These are phyloP conservation scores for Fagopyrum tataricum DNA, from an alignment of 148 eudicot species.

Conservation along the genomic window DNA sequence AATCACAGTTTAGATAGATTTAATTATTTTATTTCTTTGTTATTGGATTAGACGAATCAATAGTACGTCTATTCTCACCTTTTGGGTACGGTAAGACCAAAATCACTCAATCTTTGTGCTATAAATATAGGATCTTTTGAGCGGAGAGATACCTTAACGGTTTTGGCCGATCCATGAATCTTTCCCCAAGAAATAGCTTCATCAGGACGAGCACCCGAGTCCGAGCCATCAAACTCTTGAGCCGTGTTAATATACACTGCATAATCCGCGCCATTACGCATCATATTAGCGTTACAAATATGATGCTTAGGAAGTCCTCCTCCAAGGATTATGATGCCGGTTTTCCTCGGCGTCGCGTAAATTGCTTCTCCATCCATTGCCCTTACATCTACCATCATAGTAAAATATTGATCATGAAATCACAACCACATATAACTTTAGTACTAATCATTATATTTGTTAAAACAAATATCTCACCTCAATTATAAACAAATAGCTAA, in stretches of 20 bases:
- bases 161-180: neutral
- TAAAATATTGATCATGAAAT: too few relatives aligned
- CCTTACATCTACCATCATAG: neutral
- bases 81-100: too few relatives aligned
- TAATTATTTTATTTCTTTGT: too few relatives aligned
- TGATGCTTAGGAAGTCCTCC: neutral
- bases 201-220: neutral
- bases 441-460: too few relatives aligned
- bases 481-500: too few relatives aligned
- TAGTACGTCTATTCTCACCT: too few relatives aligned
- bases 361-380: neutral
- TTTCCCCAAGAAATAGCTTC: neutral
- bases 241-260: slow-evolving; percentile 1
- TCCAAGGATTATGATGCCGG: neutral
- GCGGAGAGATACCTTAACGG: neutral
- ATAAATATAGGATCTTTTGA: too few relatives aligned
- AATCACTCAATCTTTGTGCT: too few relatives aligned
- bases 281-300: neutral
- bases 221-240: neutral
- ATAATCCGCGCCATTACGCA: slow-evolving; percentile 5
- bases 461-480: too few relatives aligned
- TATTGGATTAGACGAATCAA: too few relatives aligned
- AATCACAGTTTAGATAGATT: too few relatives aligned
- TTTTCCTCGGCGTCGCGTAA: neutral
- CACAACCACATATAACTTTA: too few relatives aligned